Base-by-base conservation (phyloP, 23 red algal genomes). In the Gracilariopsis chorda region DNA sequence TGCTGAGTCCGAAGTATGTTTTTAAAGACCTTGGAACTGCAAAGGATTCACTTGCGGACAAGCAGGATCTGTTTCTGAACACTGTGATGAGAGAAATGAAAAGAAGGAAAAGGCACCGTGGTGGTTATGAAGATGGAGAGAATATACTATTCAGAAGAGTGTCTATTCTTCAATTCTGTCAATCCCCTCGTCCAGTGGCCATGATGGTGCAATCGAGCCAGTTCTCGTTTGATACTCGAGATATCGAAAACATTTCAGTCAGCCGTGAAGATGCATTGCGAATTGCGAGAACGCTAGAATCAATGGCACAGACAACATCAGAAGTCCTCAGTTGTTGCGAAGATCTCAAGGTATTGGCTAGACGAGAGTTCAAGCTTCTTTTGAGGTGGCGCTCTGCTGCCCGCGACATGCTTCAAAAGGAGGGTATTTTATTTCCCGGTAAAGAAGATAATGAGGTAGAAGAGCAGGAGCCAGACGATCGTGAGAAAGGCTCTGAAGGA, bases 1-100 rank as follows among this genome's bases (percentile, higher is more conserved):
- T 98, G 19, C 41, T 94, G 46, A 94, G 95, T 82, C 93, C 96
- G 32, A 92, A 94, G 73, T 84, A 67, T 51, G 96, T 98, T 29
- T 98, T 98, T 71, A 83, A 94, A 76, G 90, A 98, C 49, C 33
- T 93, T 51, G 83, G 44, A 8, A 37, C 36, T 21, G 49, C 77
- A 21, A 53, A 52, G 28, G 68, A 93, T 27, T n/a, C 77, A 2
- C 39, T 46, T 5, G 41, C 17, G n/a, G 90, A 64, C 7, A 88
- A 90, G 53, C 52, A 42, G 51, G 77, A 84, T 58, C 33, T 84
- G 23, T 68, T 93, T 69, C 67, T 84, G 0, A 77, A 82, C 67
- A 83, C 79, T 42, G 78, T 75, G 20, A 70, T 93, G 48, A 84
- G 64, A 35, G 77, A 77, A 16, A 12, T 75, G 51, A 76, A 83